Evolutionary conservation across 257 asterid genomes (phyloP), one percentile per base, ranked within the genome.

Genomic region (Knoxia roxburghii): DNA sequence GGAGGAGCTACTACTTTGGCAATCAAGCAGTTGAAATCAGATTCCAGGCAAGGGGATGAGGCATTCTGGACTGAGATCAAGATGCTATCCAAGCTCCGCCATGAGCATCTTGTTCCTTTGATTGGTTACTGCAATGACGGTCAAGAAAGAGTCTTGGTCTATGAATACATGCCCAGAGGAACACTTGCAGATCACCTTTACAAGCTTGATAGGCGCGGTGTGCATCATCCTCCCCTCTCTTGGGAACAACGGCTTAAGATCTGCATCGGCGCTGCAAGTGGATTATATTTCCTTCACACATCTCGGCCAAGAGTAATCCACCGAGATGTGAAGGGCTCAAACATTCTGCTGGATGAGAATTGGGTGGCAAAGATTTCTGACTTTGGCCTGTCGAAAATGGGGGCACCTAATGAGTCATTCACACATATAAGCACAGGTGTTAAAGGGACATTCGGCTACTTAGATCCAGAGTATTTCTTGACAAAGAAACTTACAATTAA

Each of bases 301-400:
- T 82, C 88, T 14, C 72, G 76, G 66, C 79, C 74, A 39, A 75
- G 84, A 72, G 85, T 85, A 68, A 80, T 89, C 78, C 96, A 89
- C 59, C 80, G 92, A 59, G 96, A 89, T 50, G 92, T 87, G 65
- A 87, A 89, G 73, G 82, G 86, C 87, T 74, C 87, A 35, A 89
- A 89, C 82, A 89, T 89, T 64, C 71, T 87, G 75, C 72, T 89
- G 65, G 87, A 89, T 65, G 89, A 82, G 72, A 73, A 82, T 33
- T 86, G 85, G 87, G 85, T 69, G 15, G 91, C 95, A 70, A 87
- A 87, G 81, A 78, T 87, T 64, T 82, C 96, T 3, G 94, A 86
- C 71, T 88, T 88, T 35, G 96, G 94, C 61, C 69, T 88, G 77
- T 86, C 94, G 67, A 86, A 88, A 75, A 84, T 76, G 86, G 88